These are phyloP conservation scores for Dioscorea alata DNA, from an alignment of 106 monocot genomes.

Conservation along the genomic window DNA sequence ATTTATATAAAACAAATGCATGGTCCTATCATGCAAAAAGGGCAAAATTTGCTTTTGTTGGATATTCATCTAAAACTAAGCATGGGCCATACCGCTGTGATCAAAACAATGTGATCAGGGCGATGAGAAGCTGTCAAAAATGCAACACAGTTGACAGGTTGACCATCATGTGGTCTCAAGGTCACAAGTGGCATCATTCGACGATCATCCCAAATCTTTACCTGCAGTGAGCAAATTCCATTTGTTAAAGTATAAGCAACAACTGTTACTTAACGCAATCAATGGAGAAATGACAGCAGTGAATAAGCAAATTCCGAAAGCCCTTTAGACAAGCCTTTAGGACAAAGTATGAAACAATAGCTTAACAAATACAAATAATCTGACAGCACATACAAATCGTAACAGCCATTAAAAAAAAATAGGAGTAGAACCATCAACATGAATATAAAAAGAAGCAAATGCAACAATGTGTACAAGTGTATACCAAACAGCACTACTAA, in stretches of 20 bases:
- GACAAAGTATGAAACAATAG: neutral
- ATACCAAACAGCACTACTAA: too few relatives aligned
- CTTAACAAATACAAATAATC: too few relatives aligned
- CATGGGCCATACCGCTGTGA: conserved; percentile 65
- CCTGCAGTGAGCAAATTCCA: conserved; percentile 32
- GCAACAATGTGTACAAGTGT: too few relatives aligned
- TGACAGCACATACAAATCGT: too few relatives aligned
- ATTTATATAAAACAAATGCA: too few relatives aligned
- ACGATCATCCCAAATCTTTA: conserved; percentile 98
- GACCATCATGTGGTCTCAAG: conserved; percentile 82
- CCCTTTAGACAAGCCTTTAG: neutral
- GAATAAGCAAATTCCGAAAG: neutral
- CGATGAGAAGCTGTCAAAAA: conserved; percentile 82
- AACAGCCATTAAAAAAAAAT: too few relatives aligned
- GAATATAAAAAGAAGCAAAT: too few relatives aligned
- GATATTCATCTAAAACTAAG: neutral
- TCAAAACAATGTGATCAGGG: conserved; percentile 89
- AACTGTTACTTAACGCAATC: neutral
- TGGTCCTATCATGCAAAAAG: too few relatives aligned
- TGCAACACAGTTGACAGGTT: conserved; percentile 78
- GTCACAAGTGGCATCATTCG: conserved; percentile 43
- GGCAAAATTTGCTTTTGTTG: too few relatives aligned
- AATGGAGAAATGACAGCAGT: too few relatives aligned
- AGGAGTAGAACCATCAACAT: too few relatives aligned
- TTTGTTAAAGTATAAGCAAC: neutral